Evolutionary conservation across 805 yeast species (phyloP).

Genomic region (Komagataella pseudopastoris): DNA sequence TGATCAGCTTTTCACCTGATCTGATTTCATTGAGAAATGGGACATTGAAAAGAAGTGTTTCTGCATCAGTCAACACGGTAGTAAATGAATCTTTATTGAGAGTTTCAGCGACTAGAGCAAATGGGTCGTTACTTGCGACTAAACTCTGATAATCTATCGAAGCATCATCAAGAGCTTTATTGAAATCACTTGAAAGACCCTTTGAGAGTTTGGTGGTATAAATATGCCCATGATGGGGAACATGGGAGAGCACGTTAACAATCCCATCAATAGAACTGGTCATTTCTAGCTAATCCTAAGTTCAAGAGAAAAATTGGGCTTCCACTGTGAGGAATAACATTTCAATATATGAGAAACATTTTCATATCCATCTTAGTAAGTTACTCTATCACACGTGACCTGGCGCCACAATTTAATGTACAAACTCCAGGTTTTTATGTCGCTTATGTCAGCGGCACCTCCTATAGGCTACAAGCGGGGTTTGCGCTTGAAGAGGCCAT

Average conservation of each 20-base stretch:
- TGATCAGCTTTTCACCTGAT: slow-evolving; percentile 25
- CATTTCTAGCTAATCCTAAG: background rate
- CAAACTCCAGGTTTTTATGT: background rate
- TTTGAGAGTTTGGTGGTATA: slow-evolving; percentile 34
- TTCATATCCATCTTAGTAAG: background rate
- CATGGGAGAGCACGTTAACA: background rate
- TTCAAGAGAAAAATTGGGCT: background rate
- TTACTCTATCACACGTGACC: background rate
- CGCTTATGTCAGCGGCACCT: background rate
- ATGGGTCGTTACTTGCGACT: slow-evolving; percentile 39
- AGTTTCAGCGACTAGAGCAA: slow-evolving; percentile 25
- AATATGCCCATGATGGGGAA: slow-evolving; percentile 14
- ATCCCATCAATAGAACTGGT: background rate
- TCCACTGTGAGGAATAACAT: background rate
- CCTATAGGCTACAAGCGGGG: background rate
- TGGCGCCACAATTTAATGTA: background rate
- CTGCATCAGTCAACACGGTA: slow-evolving; percentile 40
- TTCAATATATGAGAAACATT: background rate
- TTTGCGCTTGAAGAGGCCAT: background rate
- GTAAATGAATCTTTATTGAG: slow-evolving; percentile 13
- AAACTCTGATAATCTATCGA: slow-evolving; percentile 13
- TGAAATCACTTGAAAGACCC: slow-evolving; percentile 21
- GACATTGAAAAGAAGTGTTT: slow-evolving; percentile 39
- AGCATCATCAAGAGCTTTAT: slow-evolving; percentile 7
- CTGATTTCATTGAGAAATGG: slow-evolving; percentile 37